phyloP scores from a whole-genome alignment of 768 basidiomycete genomes.

The Crassisporium funariophilum region DNA sequence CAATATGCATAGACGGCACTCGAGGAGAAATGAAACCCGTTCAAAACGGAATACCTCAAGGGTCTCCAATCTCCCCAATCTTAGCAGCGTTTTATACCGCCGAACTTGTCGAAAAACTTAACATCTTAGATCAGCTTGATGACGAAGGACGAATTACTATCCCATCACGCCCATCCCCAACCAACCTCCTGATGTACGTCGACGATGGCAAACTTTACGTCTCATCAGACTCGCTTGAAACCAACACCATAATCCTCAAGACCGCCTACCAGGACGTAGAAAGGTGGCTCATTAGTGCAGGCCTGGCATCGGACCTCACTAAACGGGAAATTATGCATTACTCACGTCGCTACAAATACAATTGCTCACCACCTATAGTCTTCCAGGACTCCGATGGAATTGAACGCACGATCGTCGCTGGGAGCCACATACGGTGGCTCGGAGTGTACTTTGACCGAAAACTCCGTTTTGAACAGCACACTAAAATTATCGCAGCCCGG shows the following conservation, averaged over 20 bases:
- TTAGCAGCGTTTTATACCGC: conserved; percentile 26
- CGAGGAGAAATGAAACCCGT: conserved; percentile 27
- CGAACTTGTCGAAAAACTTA: conserved; percentile 25
- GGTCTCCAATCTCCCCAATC: conserved; percentile 33
- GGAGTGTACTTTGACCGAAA: conserved; percentile 35
- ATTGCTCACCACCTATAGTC: conserved; percentile 11
- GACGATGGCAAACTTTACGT: conserved; percentile 34
- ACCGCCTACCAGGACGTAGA: conserved; percentile 12
- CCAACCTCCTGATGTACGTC: conserved; percentile 27
- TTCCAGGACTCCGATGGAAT: no score
- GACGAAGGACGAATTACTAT: no score
- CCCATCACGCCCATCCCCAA: conserved; percentile 17
- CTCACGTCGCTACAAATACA: conserved; percentile 9
- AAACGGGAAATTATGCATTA: conserved; percentile 34
- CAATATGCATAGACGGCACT: conserved; percentile 24
- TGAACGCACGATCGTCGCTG: no score
- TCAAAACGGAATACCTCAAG: conserved; percentile 34
- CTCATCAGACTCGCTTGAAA: conserved; percentile 24
- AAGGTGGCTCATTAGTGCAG: conserved; percentile 18
- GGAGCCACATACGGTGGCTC: no score
- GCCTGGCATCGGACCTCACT: conserved; percentile 16
- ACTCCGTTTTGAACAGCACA: conserved; percentile 34
- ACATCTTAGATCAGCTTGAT: conserved; percentile 1
- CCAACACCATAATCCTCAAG: conserved; percentile 20
- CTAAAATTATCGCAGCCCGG: conserved; percentile 20